Base-by-base conservation (phyloP, 176 grass and related monocot species). In the Poa pratensis region DNA sequence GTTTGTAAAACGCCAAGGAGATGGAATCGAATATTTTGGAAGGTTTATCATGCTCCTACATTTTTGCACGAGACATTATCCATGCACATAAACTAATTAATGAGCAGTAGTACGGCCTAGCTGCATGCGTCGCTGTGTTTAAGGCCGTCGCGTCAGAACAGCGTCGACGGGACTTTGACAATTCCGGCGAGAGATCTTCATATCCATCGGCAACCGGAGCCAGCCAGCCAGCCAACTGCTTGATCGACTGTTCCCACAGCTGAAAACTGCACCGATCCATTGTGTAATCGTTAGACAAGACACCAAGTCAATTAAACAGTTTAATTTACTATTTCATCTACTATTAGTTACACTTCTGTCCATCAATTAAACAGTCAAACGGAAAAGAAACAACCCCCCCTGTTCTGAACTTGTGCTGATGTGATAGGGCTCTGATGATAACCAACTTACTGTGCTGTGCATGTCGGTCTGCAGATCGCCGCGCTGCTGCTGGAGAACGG, bases 401-500 rank as follows among this genome's bases (percentile, higher is more conserved):
- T 63, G 60, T 15, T 63, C 11, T 2, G 23, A 63, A 63, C 60
- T 28, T 63, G 59, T 62, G 23, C 13, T 15, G 59, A 15, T 43
- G 8, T 27, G 24, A 63, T 27, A 12, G 22, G n/a, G 7, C 8
- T 61, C 58, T 63, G 11, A n/a, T n/a, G n/a, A 28, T 42, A 76
- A 69, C 49, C 2, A 57, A 70, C 19, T 37, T 22, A 49, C 51
- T 77, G 20, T n/a, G n/a, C n/a, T n/a, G n/a, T 83, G 14, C 3
- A 22, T 13, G 37, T 0, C 0, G 3, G 22, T 69, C 3, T 24
- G 6, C 90, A 99, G 96, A 82, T 99, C 49, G 82, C 65, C 20
- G 81, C 22, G 18, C n/a, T 96, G 79, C 83, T 99, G 75, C 86
- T 99, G 84, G 88, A 94, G 69, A 87, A 88, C 13, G 91, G 86